A percentile compares a stretch with the other conserved stretches of the same genome.
These are phyloP conservation scores for Lotus japonicus DNA, from an alignment of 306 rosid genomes.

Conservation along the genomic window DNA sequence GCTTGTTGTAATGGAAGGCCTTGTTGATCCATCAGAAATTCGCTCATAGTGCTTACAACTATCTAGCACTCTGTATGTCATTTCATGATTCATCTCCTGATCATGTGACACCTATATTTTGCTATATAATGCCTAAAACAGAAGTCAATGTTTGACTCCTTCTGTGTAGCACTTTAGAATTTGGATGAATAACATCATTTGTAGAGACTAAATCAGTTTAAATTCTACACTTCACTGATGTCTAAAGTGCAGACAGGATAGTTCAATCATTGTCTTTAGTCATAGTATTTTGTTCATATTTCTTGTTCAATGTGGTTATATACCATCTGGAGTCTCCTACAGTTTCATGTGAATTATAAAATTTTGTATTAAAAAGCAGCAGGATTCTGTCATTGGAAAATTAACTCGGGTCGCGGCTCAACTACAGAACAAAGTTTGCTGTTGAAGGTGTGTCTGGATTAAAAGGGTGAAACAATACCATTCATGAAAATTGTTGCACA, in stretches of 20 bases:
- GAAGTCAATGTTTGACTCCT: conserved; percentile 11
- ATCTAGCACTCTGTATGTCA: background rate
- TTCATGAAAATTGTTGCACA: background rate
- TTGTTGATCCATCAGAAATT: conserved; percentile 53
- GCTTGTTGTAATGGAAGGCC: conserved; percentile 86
- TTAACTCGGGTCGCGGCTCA: background rate
- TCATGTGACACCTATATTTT: background rate
- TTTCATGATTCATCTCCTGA: conserved; percentile 16
- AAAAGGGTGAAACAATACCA: background rate
- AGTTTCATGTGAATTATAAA: background rate
- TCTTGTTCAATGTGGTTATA: background rate
- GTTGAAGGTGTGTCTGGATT: background rate
- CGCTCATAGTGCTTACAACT: conserved; percentile 33
- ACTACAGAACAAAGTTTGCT: background rate
- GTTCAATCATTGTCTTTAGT: background rate
- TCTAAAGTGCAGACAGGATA: background rate
- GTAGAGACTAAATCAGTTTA: background rate
- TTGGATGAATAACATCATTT: conserved; percentile 11
- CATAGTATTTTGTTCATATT: conserved; percentile 6
- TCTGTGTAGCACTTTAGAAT: conserved; percentile 13
- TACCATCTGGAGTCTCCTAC: background rate
- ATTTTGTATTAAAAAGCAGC: background rate
- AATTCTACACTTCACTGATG: background rate
- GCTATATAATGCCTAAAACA: background rate
- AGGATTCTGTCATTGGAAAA: background rate